These are phyloP conservation scores for Solanum aculeatissimum DNA, from an alignment of 305 asterid species.

Conservation along the genomic window DNA sequence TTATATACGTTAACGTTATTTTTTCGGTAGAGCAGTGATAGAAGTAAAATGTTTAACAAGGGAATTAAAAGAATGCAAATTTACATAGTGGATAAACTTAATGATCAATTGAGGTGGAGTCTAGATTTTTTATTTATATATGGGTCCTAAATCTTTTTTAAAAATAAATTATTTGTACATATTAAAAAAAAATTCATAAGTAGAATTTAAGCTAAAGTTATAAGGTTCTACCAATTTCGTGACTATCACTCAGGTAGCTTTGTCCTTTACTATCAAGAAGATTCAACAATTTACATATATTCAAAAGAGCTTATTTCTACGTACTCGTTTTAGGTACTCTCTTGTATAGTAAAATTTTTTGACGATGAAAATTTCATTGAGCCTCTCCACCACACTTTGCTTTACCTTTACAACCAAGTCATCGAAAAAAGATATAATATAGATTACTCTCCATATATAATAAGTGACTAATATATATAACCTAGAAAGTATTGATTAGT, in stretches of 20 bases:
- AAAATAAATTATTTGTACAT: neutral
- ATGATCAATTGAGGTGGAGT: neutral
- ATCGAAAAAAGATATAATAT: neutral
- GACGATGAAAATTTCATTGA: too few species aligned
- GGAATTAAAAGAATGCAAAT: neutral
- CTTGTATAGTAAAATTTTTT: too few species aligned
- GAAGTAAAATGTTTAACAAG: neutral
- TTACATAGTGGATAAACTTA: neutral
- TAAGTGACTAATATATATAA: neutral
- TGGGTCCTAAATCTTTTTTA: fast-evolving
- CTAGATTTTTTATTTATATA: too few species aligned
- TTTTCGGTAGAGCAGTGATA: neutral
- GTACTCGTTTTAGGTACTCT: too few species aligned
- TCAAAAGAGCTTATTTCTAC: neutral
- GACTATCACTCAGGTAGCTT: neutral
- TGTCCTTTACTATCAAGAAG: neutral
- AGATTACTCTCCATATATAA: neutral
- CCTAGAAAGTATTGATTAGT: neutral
- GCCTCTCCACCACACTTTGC: too few species aligned
- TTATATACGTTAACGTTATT: neutral
- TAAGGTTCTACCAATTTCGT: neutral
- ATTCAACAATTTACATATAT: neutral
- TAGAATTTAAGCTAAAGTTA: neutral
- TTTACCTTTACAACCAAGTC: neutral
- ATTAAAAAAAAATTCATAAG: neutral